Evolutionary conservation across 2,329 filamentous ascomycete genomes (phyloP), one percentile per base, ranked within the genome.

Genomic region (Bretziella fagacearum): DNA sequence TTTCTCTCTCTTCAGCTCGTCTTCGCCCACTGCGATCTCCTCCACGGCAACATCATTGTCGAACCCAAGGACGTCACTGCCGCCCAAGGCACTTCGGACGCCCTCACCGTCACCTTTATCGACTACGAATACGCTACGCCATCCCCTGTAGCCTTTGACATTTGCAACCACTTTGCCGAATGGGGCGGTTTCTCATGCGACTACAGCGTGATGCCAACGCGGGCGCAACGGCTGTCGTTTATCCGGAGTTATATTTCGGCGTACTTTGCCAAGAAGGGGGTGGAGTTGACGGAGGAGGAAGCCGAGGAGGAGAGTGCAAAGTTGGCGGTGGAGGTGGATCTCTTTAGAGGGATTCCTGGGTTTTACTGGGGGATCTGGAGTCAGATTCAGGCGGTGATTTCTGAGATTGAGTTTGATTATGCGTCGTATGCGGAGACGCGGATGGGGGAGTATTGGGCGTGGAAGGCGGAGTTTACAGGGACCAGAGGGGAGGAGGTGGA

Each of bases 121-220:
- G 91, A 98, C 65, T 98, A 96, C 67, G 91, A 98, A 63, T 98
- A 98, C 63, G 86, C 87, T 11, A 91, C 85, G 3, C 87, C 91
- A 2, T 89, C 87, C 1, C 89, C 89, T 1, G 86, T 87, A 3
- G 87, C 89, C 2, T 98, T 98, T 63, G 91, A 98, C 61, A 79
- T 98, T 55, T 81, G 89, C 44, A 98, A 98, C 65, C 91, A 98
- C 68, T 94, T 98, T 60, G 86, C 91, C 41, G 91, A 98, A 65
- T 98, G 91, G 89, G 87, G 81, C 51, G 91, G 91, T 49, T 95
- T 95, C 58, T 85, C 93, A 56, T 98, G 91, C 68, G 86, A 96
- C 62, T 87, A 83, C 65, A 75, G 66, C 56, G 79, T 81, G 54
- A 71, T 96, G 48, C 91, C 91, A 4, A 91, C 84, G 1, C 73